Conservation (phyloP, 768 basidiomycete species). For the Lactifluus hygrophoroides region DNA sequence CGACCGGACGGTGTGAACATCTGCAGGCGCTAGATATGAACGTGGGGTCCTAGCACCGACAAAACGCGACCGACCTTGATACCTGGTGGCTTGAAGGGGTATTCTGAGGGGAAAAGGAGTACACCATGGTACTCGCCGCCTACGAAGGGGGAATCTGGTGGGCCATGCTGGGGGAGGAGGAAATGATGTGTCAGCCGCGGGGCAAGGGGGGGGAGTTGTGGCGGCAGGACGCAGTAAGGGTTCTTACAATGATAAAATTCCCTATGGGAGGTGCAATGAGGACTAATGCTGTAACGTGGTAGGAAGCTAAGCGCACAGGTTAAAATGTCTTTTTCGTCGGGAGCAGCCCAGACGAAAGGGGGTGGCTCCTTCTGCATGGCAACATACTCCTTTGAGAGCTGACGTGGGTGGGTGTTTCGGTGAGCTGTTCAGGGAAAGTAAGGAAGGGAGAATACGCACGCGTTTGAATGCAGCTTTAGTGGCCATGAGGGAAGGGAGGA, state of each 20-base stretch:
- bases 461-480: conserved; percentile 83
- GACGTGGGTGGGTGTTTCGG: conserved; percentile 8
- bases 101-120: conserved; percentile 87
- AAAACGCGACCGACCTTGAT: conserved; percentile 60
- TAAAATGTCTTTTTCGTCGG: conserved; percentile 96
- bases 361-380: conserved; percentile 90
- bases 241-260: conserved; percentile 86
- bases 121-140: conserved; percentile 95
- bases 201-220: not conserved
- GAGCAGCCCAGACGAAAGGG: conserved; percentile 91
- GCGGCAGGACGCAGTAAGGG: too few relatives aligned
- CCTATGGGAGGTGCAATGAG: conserved; percentile 39
- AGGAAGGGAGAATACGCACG: conserved; percentile 33
- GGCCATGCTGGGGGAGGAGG: conserved; percentile 59
- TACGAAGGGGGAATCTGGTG: conserved; percentile 83
- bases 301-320: conserved; percentile 59
- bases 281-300: not conserved
- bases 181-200: conserved; percentile 14
- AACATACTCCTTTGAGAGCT: conserved; percentile 85
- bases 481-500: conserved; percentile 44
- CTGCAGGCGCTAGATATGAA: conserved; percentile 32
- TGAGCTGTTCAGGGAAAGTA: not conserved
- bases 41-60: not conserved
- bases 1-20: conserved; percentile 89
- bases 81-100: conserved; percentile 94